Conservation (phyloP, 306 rosid species). For the Lathyrus oleraceus region DNA sequence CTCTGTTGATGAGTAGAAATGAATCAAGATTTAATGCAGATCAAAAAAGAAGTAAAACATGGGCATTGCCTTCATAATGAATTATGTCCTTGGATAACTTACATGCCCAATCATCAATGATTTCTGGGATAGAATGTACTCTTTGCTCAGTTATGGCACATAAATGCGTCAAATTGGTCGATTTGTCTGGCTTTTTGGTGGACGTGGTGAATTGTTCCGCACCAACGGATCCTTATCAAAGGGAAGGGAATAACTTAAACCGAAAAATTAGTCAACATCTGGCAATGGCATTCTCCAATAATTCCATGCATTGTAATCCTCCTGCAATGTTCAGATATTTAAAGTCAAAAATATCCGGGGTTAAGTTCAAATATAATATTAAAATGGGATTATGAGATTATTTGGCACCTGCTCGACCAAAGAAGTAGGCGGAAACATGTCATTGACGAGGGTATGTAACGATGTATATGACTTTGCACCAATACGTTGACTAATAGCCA, state of each 20-base stretch:
- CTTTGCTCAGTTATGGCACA: constrained; percentile 21
- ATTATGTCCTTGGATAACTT: constrained; percentile 24
- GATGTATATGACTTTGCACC: constrained; percentile 92
- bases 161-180: constrained; percentile 2
- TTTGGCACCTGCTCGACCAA: constrained; percentile 79
- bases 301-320: constrained; percentile 94
- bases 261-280: constrained; percentile 48
- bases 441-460: constrained; percentile 90
- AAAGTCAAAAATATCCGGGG: constrained; percentile 10
- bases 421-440: constrained; percentile 98
- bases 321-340: constrained; percentile 53
- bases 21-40: constrained; percentile 36
- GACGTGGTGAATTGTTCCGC: constrained; percentile 9
- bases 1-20: constrained; percentile 28
- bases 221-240: constrained; percentile 30
- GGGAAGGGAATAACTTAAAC: neutral
- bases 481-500: constrained; percentile 84
- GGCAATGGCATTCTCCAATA: constrained; percentile 82
- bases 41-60: constrained; percentile 23
- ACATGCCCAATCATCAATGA: constrained; percentile 31
- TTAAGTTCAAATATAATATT: constrained; percentile 4
- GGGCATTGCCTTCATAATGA: constrained; percentile 32
- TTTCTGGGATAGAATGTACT: constrained; percentile 10
- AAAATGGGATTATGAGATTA: neutral
- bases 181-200: constrained; percentile 11